Evolutionary conservation across 805 yeast species (phyloP).

Genomic region (Cyberlindnera mrakii): DNA sequence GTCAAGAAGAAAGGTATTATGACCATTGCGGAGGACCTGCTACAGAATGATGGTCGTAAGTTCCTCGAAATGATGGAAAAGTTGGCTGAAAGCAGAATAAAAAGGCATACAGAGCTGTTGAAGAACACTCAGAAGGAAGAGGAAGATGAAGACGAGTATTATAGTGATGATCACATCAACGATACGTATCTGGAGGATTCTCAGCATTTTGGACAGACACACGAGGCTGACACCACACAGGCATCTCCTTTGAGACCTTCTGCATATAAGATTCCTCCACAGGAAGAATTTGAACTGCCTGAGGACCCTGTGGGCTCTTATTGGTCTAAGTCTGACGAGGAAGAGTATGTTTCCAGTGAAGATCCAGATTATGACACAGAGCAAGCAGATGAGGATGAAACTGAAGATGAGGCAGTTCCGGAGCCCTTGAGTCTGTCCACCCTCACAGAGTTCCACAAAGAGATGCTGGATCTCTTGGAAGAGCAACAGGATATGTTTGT

Average conservation of each 20-base stretch:
- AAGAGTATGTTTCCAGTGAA: slow-evolving; percentile 18
- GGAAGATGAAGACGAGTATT: slow-evolving; percentile 23
- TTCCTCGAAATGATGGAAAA: slow-evolving; percentile 78
- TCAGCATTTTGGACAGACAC: slow-evolving; percentile 5
- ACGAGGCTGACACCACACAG: neutral
- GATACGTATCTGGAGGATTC: slow-evolving; percentile 8
- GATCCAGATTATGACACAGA: slow-evolving; percentile 7
- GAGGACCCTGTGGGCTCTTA: slow-evolving; percentile 11
- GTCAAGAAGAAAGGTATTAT: slow-evolving; percentile 35
- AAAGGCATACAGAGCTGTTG: slow-evolving; percentile 18
- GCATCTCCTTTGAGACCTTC: neutral
- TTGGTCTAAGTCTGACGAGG: slow-evolving; percentile 13
- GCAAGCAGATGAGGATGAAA: slow-evolving; percentile 14
- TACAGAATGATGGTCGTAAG: slow-evolving; percentile 70
- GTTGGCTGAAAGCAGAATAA: slow-evolving; percentile 49
- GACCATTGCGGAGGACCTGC: slow-evolving; percentile 72
- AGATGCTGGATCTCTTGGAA: slow-evolving; percentile 9
- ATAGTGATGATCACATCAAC: slow-evolving; percentile 22
- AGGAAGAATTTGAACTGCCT: slow-evolving; percentile 4
- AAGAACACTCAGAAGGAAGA: slow-evolving; percentile 22
- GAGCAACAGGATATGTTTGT: slow-evolving; percentile 11
- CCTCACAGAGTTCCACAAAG: slow-evolving; percentile 12
- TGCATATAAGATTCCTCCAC: slow-evolving; percentile 10
- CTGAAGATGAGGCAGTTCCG: slow-evolving; percentile 9
- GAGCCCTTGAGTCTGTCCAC: slow-evolving; percentile 4